Conservation (phyloP, 768 basidiomycete genomes). For the Rhodotorula taiwanensis region DNA sequence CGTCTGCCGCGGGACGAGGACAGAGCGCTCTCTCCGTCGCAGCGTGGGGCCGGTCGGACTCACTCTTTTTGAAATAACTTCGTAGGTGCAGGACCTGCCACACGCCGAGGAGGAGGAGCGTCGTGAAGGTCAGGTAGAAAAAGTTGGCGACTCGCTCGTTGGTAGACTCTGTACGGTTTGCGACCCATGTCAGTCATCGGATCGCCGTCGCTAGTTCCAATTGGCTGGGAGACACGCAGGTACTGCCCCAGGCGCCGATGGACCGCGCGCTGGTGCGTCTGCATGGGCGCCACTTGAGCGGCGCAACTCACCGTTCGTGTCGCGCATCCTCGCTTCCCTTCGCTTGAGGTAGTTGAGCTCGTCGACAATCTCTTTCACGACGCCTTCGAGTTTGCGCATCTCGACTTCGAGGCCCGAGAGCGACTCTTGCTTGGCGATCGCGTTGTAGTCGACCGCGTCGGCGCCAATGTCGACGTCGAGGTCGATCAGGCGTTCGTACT, state of each 20-base stretch:
- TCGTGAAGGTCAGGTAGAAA: conserved; percentile 75
- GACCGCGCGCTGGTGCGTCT: too few relatives aligned
- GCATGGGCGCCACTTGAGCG: too few relatives aligned
- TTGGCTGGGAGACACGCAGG: too few relatives aligned
- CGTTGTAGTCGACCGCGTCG: conserved; percentile 98
- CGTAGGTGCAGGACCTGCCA: conserved; percentile 96
- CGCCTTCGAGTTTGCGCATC: conserved; percentile 93
- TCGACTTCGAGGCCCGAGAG: conserved; percentile 92
- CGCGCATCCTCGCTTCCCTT: conserved; percentile 79
- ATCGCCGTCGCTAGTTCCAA: too few relatives aligned
- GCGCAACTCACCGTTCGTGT: conserved; percentile 81
- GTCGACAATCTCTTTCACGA: conserved; percentile 89
- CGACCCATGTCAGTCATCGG: not conserved
- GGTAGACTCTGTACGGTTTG: conserved; percentile 67
- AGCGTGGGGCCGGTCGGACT: not conserved
- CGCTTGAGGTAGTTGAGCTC: conserved; percentile 84
- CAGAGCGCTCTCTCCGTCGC: too few relatives aligned
- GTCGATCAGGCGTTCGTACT: conserved; percentile 67
- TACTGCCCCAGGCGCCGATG: too few relatives aligned
- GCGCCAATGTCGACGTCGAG: conserved; percentile 96
- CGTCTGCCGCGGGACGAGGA: too few relatives aligned
- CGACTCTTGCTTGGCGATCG: conserved; percentile 97
- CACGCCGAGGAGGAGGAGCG: conserved; percentile 68
- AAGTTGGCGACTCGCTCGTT: conserved; percentile 86
- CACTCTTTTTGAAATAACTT: conserved; percentile 70